Evolutionary conservation across 345 rosid species (phyloP).

Genomic region (Laguncularia racemosa): DNA sequence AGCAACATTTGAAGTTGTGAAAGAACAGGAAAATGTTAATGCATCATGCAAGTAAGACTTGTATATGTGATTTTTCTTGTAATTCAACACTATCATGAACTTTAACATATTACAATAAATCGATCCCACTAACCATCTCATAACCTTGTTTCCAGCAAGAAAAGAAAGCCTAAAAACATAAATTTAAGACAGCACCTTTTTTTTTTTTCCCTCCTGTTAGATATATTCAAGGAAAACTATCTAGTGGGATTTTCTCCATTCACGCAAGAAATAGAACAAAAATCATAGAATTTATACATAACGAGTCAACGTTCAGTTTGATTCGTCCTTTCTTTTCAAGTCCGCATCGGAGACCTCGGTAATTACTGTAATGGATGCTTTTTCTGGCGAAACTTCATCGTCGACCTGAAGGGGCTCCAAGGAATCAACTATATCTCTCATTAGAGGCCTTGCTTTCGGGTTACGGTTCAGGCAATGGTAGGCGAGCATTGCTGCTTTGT

Average conservation of each 20-base stretch:
- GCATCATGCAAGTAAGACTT: too few species aligned
- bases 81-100: too few species aligned
- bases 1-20: too few species aligned
- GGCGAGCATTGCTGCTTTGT: constrained; percentile 94
- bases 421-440: constrained; percentile 93
- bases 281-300: not conserved
- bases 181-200: too few species aligned
- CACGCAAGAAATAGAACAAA: constrained; percentile 2
- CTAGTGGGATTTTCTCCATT: too few species aligned
- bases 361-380: constrained; percentile 36
- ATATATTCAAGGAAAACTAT: constrained; percentile 4
- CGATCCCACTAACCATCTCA: too few species aligned
- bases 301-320: constrained; percentile 11
- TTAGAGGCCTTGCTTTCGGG: constrained; percentile 95
- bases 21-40: too few species aligned
- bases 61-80: too few species aligned
- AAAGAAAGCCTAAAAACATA: too few species aligned
- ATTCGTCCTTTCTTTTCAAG: constrained; percentile 21
- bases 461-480: constrained; percentile 90
- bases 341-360: constrained; percentile 35
- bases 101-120: too few species aligned
- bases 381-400: constrained; percentile 28
- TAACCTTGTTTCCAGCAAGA: too few species aligned
- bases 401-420: constrained; percentile 79
- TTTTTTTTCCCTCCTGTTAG: too few species aligned